Conservation (phyloP, 2,329 filamentous ascomycete species). For the Pseudofabraea citricarpa region DNA sequence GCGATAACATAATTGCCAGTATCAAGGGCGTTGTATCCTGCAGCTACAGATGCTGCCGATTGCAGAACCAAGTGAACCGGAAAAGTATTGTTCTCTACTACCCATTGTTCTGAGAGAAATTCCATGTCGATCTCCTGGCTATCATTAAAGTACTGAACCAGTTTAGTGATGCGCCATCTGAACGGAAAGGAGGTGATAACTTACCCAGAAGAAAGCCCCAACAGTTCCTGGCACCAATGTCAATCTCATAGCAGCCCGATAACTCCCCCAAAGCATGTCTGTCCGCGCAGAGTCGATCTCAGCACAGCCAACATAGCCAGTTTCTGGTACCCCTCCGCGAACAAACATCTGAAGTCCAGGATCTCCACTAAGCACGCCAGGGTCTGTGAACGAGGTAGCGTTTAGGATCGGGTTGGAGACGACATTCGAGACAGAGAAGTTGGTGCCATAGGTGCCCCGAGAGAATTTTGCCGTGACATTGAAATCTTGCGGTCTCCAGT, state of each 20-base stretch:
- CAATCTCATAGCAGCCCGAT: slow-evolving; percentile 58
- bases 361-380: slow-evolving; percentile 38
- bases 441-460: slow-evolving; percentile 62
- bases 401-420: slow-evolving; percentile 44
- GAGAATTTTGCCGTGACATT: slow-evolving; percentile 54
- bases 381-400: slow-evolving; percentile 36
- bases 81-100: slow-evolving; percentile 41
- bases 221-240: slow-evolving; percentile 50
- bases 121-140: slow-evolving; percentile 80
- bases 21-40: slow-evolving; percentile 57
- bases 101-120: slow-evolving; percentile 65
- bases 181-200: slow-evolving; percentile 11
- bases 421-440: slow-evolving; percentile 53
- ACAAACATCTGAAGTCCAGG: slow-evolving; percentile 56
- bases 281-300: slow-evolving; percentile 58
- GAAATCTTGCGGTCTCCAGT: slow-evolving; percentile 66
- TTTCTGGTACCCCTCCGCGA: slow-evolving; percentile 31
- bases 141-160: slow-evolving; percentile 65
- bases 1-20: slow-evolving; percentile 54
- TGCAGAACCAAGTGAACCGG: slow-evolving; percentile 74
- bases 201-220: slow-evolving; percentile 75
- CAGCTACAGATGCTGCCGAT: slow-evolving; percentile 50
- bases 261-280: slow-evolving; percentile 68
- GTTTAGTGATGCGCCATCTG: background rate
- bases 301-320: slow-evolving; percentile 53